Evolutionary conservation across 257 asterid genomes (phyloP).

Genomic region (Solanum virginianum): DNA sequence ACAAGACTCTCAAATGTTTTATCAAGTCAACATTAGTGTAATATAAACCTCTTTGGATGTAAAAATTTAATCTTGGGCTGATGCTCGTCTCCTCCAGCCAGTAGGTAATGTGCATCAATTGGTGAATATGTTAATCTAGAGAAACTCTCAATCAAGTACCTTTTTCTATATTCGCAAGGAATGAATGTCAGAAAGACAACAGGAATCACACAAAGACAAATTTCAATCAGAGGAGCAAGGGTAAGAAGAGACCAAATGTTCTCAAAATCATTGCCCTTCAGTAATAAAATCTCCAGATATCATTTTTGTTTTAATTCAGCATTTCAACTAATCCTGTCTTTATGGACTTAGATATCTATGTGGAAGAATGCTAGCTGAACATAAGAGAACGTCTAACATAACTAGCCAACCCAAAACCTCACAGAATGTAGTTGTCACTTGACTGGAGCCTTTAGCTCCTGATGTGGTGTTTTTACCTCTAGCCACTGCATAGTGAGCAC

Average conservation of each 20-base stretch:
- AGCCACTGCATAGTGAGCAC: constrained; percentile 92
- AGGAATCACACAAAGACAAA: neutral
- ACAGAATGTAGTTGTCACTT: neutral
- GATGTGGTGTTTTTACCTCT: constrained; percentile 48
- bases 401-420: neutral
- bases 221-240: neutral
- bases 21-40: neutral
- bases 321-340: neutral
- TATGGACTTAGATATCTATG: neutral
- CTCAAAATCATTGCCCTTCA: neutral
- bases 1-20: neutral
- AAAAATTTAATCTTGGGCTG: neutral
- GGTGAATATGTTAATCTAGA: neutral
- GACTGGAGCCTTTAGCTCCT: neutral
- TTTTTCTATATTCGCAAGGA: neutral
- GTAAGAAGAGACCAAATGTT: neutral
- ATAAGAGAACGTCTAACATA: neutral
- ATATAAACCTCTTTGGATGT: neutral
- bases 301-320: neutral
- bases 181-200: neutral
- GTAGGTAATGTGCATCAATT: neutral
- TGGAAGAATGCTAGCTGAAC: neutral
- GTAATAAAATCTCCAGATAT: neutral
- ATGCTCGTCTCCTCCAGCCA: neutral
- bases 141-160: neutral